phyloP scores from a whole-genome alignment of 306 rosid genomes.

The Prunus davidiana region DNA sequence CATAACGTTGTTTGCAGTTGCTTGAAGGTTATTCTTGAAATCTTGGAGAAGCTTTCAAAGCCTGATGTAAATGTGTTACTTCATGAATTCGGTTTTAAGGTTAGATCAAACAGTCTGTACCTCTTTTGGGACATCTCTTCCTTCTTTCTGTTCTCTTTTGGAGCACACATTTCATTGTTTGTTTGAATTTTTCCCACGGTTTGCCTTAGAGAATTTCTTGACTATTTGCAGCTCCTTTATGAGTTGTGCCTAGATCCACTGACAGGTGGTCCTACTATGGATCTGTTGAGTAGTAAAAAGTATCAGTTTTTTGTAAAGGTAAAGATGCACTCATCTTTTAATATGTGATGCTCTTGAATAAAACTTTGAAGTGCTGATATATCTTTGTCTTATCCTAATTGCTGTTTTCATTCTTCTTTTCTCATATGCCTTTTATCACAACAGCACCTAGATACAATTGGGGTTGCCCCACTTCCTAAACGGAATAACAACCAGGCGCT shows the following conservation, averaged over 20 bases:
- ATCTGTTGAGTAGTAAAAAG: constrained; percentile 75
- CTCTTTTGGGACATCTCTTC: neutral
- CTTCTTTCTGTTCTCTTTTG: neutral
- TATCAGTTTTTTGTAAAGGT: constrained; percentile 88
- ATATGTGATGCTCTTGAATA: neutral
- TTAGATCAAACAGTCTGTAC: constrained; percentile 28
- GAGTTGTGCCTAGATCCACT: constrained; percentile 81
- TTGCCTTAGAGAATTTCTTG: neutral
- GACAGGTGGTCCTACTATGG: constrained; percentile 71
- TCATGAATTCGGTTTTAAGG: constrained; percentile 97
- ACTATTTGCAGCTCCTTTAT: constrained; percentile 70
- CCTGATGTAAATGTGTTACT: constrained; percentile 77
- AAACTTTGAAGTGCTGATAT: neutral
- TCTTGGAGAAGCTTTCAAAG: constrained; percentile 81
- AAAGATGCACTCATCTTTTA: neutral
- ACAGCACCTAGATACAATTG: constrained; percentile 82
- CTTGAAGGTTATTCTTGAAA: constrained; percentile 90
- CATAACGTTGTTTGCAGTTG: constrained; percentile 59
- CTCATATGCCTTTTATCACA: constrained; percentile 14
- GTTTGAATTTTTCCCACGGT: neutral
- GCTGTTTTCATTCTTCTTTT: constrained; percentile 3
- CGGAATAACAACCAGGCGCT: constrained; percentile 79
- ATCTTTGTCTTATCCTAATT: constrained; percentile 1
- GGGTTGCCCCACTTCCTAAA: constrained; percentile 88
- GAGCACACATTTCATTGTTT: neutral